Evolutionary conservation across 768 basidiomycete genomes (phyloP).

Genomic region (Leccinum fibrillosum): DNA sequence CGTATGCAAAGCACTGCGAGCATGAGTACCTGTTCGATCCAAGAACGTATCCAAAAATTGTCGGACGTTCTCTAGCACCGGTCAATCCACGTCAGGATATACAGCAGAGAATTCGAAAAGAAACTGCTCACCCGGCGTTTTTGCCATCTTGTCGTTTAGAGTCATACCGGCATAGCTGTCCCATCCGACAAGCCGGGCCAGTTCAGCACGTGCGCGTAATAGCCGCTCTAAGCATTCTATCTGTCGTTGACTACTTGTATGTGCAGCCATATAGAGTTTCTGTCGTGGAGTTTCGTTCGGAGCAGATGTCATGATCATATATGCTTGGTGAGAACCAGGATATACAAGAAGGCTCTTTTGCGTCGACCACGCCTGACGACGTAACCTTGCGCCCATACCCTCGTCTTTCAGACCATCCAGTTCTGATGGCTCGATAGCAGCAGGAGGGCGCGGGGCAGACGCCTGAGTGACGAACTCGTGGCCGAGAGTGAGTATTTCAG

Average conservation of each 20-base stretch:
- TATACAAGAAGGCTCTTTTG: slow-evolving; percentile 75
- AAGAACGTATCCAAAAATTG: slow-evolving; percentile 82
- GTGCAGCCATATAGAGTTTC: slow-evolving; percentile 78
- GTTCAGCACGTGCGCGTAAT: slow-evolving; percentile 71
- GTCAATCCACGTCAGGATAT: neutral
- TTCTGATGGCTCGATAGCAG: slow-evolving; percentile 65
- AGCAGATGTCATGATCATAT: slow-evolving; percentile 89
- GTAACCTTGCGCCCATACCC: slow-evolving; percentile 70
- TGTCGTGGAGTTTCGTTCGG: slow-evolving; percentile 80
- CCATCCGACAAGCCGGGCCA: slow-evolving; percentile 82
- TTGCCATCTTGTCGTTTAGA: slow-evolving; percentile 95
- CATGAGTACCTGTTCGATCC: slow-evolving; percentile 75
- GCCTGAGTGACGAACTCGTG: slow-evolving; percentile 79
- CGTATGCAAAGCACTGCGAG: slow-evolving; percentile 66
- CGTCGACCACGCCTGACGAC: slow-evolving; percentile 74
- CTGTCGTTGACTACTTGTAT: slow-evolving; percentile 72
- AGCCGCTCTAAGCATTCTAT: slow-evolving; percentile 75
- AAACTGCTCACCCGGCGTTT: slow-evolving; percentile 67
- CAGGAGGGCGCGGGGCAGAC: slow-evolving; percentile 59
- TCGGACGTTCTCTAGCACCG: slow-evolving; percentile 68
- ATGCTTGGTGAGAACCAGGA: slow-evolving; percentile 85
- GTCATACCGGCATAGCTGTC: slow-evolving; percentile 86
- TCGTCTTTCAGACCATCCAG: slow-evolving; percentile 71
- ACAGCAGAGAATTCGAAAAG: neutral
- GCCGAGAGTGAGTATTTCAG: slow-evolving; percentile 84